A percentile compares a stretch with the other conserved stretches of the same genome.
Conservation (phyloP, 768 basidiomycete genomes). For the Lactifluus subvellereus region DNA sequence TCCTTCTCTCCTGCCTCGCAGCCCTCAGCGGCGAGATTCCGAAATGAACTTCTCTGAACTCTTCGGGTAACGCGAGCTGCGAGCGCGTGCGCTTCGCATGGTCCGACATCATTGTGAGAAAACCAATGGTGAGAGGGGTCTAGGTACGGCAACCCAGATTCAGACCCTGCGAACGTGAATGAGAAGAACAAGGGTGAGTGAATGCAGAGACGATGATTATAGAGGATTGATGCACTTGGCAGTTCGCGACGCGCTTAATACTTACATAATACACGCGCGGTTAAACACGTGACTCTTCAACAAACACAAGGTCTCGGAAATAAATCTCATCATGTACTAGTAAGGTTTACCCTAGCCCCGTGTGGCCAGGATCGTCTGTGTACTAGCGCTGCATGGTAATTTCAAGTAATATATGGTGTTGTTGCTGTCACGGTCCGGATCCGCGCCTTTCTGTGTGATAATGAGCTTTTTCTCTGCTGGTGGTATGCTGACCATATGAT, state of each 20-base stretch:
- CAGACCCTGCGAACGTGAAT: background rate
- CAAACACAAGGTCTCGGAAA: no score
- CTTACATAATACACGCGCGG: slow-evolving; percentile 12
- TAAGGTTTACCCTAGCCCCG: no score
- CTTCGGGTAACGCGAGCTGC: slow-evolving; percentile 15
- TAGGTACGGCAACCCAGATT: background rate
- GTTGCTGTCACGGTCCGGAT: background rate
- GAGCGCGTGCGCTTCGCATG: slow-evolving; percentile 23
- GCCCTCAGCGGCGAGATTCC: slow-evolving; percentile 21
- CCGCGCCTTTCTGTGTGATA: background rate
- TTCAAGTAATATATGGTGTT: background rate
- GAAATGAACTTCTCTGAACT: slow-evolving; percentile 8
- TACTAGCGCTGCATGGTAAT: background rate
- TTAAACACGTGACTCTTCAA: background rate
- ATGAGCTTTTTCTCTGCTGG: background rate
- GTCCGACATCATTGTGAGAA: slow-evolving; percentile 7
- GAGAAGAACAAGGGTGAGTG: background rate
- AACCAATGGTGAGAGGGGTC: background rate
- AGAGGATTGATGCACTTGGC: background rate
- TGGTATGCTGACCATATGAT: no score
- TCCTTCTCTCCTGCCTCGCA: slow-evolving; percentile 15
- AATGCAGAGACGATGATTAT: background rate
- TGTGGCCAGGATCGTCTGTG: background rate
- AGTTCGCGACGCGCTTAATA: background rate
- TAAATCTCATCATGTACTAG: no score